Percentiles rank a stretch among this genome's conserved stretches.
These are phyloP conservation scores for Tuber indicum DNA, from an alignment of 495 filamentous ascomycete genomes.

Conservation along the genomic window DNA sequence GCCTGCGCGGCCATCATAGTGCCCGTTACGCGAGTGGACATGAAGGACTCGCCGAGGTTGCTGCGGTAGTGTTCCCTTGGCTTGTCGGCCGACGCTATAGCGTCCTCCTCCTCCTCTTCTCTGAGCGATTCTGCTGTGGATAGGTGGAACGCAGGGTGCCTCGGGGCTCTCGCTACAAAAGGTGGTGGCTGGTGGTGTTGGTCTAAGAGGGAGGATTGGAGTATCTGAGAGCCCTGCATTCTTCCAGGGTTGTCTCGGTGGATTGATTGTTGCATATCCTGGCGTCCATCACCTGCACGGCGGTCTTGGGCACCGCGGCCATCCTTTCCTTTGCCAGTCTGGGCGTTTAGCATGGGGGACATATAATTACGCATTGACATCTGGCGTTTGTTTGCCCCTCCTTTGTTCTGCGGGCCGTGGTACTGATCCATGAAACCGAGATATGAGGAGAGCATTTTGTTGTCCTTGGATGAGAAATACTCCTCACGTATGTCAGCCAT, in stretches of 20 bases:
- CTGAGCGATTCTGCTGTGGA: slow-evolving; percentile 30
- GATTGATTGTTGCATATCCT: slow-evolving; percentile 25
- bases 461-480: slow-evolving; percentile 89
- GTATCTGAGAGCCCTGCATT: slow-evolving; percentile 33
- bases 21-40: slow-evolving; percentile 51
- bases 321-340: slow-evolving; percentile 26
- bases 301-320: slow-evolving; percentile 17
- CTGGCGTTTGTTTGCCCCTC: slow-evolving; percentile 42
- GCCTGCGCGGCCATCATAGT: slow-evolving; percentile 48
- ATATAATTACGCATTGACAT: slow-evolving; percentile 24
- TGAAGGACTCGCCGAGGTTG: slow-evolving; percentile 60
- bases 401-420: slow-evolving; percentile 36
- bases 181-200: slow-evolving; percentile 69
- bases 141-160: slow-evolving; percentile 47
- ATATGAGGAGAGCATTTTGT: slow-evolving; percentile 94
- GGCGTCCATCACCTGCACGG: slow-evolving; percentile 11
- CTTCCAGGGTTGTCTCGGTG: slow-evolving; percentile 25
- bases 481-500: slow-evolving; percentile 70
- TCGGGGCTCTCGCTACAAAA: slow-evolving; percentile 44
- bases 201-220: slow-evolving; percentile 45
- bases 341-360: slow-evolving; percentile 33
- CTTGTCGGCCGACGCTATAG: slow-evolving; percentile 38
- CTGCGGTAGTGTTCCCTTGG: slow-evolving; percentile 53
- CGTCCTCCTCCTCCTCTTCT: slow-evolving; percentile 39
- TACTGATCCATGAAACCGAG: slow-evolving; percentile 92